These are phyloP conservation scores for Cichorium intybus DNA, from an alignment of 140 eudicot genomes.

Conservation along the genomic window DNA sequence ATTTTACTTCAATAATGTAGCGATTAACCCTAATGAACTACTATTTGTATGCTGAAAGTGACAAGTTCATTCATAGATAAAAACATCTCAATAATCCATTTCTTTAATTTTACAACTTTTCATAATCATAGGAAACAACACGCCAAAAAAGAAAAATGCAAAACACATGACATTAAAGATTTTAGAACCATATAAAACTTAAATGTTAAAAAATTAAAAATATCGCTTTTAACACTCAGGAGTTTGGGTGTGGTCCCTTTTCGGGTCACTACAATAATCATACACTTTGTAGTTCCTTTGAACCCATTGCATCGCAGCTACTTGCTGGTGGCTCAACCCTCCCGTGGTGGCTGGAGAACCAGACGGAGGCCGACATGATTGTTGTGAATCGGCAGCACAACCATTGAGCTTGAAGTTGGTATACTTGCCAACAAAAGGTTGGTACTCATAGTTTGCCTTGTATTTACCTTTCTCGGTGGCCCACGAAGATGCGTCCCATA, in stretches of 20 bases:
- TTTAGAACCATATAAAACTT: slow-evolving; percentile 18
- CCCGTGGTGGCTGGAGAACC: slow-evolving; percentile 43
- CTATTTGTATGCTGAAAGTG: too few species aligned
- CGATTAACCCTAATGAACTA: background rate
- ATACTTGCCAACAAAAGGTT: slow-evolving; percentile 70
- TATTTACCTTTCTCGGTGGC: slow-evolving; percentile 72
- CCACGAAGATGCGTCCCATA: slow-evolving; percentile 93
- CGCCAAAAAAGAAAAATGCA: background rate
- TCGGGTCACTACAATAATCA: slow-evolving; percentile 69
- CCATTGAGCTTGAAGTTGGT: slow-evolving; percentile 64
- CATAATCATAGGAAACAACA: slow-evolving; percentile 5
- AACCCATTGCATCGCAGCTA: slow-evolving; percentile 68
- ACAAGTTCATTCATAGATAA: background rate
- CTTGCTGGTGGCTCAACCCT: slow-evolving; percentile 65
- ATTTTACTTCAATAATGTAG: too few species aligned
- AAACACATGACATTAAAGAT: background rate
- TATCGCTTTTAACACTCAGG: slow-evolving; percentile 59
- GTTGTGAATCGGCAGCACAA: slow-evolving; percentile 33
- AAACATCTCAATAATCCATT: background rate
- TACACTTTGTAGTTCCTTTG: slow-evolving; percentile 62
- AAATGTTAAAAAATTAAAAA: background rate
- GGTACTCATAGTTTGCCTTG: slow-evolving; percentile 61
- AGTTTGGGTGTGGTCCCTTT: slow-evolving; percentile 60
- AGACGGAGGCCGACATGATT: slow-evolving; percentile 45
- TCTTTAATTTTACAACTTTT: background rate